These are phyloP conservation scores for Salix purpurea DNA, from an alignment of 345 rosid species.

Conservation along the genomic window DNA sequence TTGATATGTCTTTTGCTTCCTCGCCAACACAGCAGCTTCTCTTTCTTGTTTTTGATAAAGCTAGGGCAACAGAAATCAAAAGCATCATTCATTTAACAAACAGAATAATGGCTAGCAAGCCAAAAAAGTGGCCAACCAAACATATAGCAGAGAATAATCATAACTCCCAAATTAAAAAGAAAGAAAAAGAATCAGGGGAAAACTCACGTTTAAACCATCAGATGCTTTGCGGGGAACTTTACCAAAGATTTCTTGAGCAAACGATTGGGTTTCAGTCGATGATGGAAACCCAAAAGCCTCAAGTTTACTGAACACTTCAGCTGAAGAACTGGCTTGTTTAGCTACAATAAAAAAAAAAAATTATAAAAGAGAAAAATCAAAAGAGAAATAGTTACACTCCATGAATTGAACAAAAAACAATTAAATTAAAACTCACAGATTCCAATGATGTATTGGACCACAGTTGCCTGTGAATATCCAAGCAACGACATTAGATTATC, in stretches of 20 bases:
- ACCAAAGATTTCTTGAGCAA: constrained; percentile 53
- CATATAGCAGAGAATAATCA: not conserved
- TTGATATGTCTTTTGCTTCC: constrained; percentile 63
- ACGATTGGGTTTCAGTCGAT: constrained; percentile 45
- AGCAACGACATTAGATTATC: constrained; percentile 67
- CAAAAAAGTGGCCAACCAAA: not conserved
- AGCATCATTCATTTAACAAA: no score
- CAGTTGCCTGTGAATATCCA: constrained; percentile 68
- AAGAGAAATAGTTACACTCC: not conserved
- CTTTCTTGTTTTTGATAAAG: constrained; percentile 77
- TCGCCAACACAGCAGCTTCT: constrained; percentile 74
- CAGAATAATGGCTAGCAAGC: not conserved
- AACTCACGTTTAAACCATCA: constrained; percentile 52
- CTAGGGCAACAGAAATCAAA: constrained; percentile 27
- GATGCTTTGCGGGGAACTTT: constrained; percentile 51
- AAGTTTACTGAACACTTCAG: constrained; percentile 47
- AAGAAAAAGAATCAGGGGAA: not conserved
- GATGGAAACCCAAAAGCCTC: constrained; percentile 49
- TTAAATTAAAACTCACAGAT: constrained; percentile 35
- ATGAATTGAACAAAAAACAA: not conserved
- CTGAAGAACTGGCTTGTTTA: constrained; percentile 58
- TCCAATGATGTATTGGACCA: constrained; percentile 70
- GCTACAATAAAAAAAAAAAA: constrained; percentile 43
- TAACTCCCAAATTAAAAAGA: not conserved
- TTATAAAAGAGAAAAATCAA: not conserved